These are phyloP conservation scores for Talaromyces sp. DNA, from an alignment of 2,329 filamentous ascomycete genomes.

Conservation along the genomic window DNA sequence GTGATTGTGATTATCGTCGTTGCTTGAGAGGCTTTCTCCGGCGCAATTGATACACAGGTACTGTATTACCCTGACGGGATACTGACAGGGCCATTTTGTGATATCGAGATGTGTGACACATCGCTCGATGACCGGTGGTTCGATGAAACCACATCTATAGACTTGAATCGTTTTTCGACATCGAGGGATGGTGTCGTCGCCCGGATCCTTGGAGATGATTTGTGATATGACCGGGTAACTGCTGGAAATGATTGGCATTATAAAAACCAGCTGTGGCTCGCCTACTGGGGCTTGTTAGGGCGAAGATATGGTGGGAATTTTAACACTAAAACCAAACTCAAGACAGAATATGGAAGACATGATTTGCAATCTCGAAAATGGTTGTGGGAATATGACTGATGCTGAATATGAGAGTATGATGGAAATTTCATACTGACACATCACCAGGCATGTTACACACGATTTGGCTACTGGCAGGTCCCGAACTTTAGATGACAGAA, in stretches of 20 bases:
- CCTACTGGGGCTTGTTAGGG: background rate
- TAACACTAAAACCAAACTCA: background rate
- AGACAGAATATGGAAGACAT: background rate
- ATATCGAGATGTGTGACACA: slow-evolving; percentile 7
- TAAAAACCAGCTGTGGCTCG: too few relatives aligned
- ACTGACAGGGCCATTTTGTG: slow-evolving; percentile 8
- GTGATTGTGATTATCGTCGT: background rate
- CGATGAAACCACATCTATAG: slow-evolving; percentile 6
- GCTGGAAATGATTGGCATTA: background rate
- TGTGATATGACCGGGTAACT: background rate
- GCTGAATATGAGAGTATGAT: background rate
- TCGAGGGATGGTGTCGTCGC: background rate
- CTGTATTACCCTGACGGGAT: slow-evolving; percentile 4
- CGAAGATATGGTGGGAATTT: too few relatives aligned
- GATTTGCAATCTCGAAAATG: background rate
- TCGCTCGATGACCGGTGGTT: slow-evolving; percentile 1
- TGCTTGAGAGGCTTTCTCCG: background rate
- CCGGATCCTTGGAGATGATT: background rate
- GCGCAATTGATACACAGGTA: slow-evolving; percentile 5
- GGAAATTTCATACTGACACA: background rate
- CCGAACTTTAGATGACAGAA: background rate
- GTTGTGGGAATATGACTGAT: background rate
- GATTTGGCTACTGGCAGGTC: background rate
- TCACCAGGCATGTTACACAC: background rate
- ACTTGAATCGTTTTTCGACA: slow-evolving; percentile 10